phyloP scores from a whole-genome alignment of 2,329 filamentous ascomycete genomes.

The Amauroascus niger region DNA sequence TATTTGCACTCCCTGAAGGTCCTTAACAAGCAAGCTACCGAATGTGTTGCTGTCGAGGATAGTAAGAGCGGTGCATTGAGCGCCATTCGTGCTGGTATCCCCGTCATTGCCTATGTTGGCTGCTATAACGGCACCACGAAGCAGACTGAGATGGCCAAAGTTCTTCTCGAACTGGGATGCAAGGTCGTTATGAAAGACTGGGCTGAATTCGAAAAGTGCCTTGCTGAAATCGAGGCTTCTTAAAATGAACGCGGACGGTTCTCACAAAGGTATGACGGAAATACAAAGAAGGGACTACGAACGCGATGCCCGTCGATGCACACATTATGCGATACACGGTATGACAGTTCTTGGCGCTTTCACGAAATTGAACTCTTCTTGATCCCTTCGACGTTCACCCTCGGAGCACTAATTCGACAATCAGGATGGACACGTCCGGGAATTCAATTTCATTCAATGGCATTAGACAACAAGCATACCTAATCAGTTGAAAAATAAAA shows the following conservation, averaged over 20 bases:
- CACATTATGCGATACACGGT: not conserved
- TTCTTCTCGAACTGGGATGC: constrained; percentile 53
- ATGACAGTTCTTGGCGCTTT: not conserved
- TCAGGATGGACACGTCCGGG: not conserved
- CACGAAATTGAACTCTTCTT: not conserved
- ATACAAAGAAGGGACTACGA: not conserved
- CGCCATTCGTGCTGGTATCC: constrained; percentile 66
- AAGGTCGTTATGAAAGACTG: constrained; percentile 49
- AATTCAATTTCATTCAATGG: not conserved
- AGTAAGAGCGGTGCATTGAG: constrained; percentile 75
- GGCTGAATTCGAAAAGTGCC: constrained; percentile 37
- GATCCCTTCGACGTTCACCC: not conserved
- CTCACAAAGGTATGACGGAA: not conserved
- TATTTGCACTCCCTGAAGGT: constrained; percentile 68
- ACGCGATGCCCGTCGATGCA: constrained; percentile 5
- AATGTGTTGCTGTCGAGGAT: constrained; percentile 79
- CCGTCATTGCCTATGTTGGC: constrained; percentile 75
- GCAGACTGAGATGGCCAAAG: constrained; percentile 55
- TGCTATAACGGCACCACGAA: constrained; percentile 55
- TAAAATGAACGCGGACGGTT: constrained; percentile 12
- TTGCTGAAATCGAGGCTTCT: constrained; percentile 35
- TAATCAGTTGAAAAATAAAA: not conserved
- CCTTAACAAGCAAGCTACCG: constrained; percentile 59
- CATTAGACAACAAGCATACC: constrained; percentile 8
- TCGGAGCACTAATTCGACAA: not conserved